Evolutionary conservation across 371 early-diverging fungal genomes (phyloP), one percentile per base, ranked within the genome.

Genomic region (Quaeritorhiza haematococci): DNA sequence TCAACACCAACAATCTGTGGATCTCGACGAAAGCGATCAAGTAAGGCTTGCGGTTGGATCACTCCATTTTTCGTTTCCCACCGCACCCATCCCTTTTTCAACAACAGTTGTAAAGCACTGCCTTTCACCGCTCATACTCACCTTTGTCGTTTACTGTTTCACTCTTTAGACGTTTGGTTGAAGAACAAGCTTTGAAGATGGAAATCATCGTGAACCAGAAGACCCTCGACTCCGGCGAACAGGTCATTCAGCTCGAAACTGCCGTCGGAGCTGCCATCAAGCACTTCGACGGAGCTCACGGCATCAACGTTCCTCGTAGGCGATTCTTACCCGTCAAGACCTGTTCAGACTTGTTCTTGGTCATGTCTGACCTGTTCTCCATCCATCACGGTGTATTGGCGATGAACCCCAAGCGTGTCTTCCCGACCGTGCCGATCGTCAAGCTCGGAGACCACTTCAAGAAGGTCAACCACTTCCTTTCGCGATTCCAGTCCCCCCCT

Each of bases 1-100:
- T 99, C 84, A 99, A 99, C 85, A 99, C 99, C 58, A 99, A 99
- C 84, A 98, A 98, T 78, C 67, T 98, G 67, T 99, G 99, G 99
- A 88, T 99, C 62, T 89, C 85, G 65, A 74, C 98, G 59, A 90
- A 88, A 79, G 94, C 96, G 17, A 85, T 99, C 69, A 98, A 97
- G 81, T n/a, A n/a, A n/a, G n/a, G n/a, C n/a, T 38, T 17, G 17
- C n/a, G n/a, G n/a, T n/a, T n/a, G n/a, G n/a, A n/a, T n/a, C n/a
- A n/a, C n/a, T n/a, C n/a, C n/a, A n/a, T n/a, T n/a, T n/a, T n/a
- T n/a, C n/a, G n/a, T n/a, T n/a, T n/a, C n/a, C n/a, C n/a, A n/a
- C n/a, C n/a, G n/a, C n/a, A n/a, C n/a, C n/a, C n/a, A n/a, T n/a
- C n/a, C n/a, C n/a, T n/a, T n/a, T n/a, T n/a, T n/a, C n/a, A n/a